A percentile compares a stretch with the other conserved stretches of the same genome.
Evolutionary conservation across 495 filamentous ascomycete genomes (phyloP).

Genomic region (Penicillium salamii): DNA sequence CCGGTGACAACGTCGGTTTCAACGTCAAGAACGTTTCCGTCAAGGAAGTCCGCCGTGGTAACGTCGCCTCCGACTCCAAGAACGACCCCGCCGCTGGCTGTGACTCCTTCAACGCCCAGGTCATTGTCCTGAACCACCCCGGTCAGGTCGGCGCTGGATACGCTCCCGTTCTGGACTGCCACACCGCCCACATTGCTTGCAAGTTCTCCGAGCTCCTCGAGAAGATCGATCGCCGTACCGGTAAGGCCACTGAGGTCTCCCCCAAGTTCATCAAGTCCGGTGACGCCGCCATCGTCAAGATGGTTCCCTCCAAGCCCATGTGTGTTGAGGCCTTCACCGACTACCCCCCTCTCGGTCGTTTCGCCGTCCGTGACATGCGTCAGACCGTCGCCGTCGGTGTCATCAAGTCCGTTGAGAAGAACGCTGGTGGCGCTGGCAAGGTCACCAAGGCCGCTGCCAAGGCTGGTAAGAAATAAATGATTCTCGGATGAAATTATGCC

Average conservation of each 20-base stretch:
- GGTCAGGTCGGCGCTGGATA: conserved; percentile 99
- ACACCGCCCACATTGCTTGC: conserved; percentile 99
- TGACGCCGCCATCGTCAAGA: conserved; percentile 99
- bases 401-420: conserved; percentile 84
- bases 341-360: conserved; percentile 98
- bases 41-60: conserved; percentile 99
- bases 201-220: conserved; percentile 98
- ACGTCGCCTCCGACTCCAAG: conserved; percentile 99
- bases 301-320: conserved; percentile 99
- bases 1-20: conserved; percentile 99
- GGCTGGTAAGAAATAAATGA: conserved; percentile 65
- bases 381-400: conserved; percentile 98
- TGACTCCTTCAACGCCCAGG: conserved; percentile 97
- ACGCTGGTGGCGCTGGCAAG: conserved; percentile 62
- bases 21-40: conserved; percentile 99
- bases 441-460: conserved; percentile 74
- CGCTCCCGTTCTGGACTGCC: conserved; percentile 97
- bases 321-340: conserved; percentile 99
- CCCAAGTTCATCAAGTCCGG: conserved; percentile 99
- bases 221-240: conserved; percentile 99
- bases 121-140: conserved; percentile 99
- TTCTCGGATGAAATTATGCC: conserved; percentile 32
- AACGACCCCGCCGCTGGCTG: conserved; percentile 89
- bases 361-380: conserved; percentile 89
- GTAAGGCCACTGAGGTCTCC: conserved; percentile 84